phyloP scores from a whole-genome alignment of 176 grass and related monocot genomes.

The Aegilops speltoides region DNA sequence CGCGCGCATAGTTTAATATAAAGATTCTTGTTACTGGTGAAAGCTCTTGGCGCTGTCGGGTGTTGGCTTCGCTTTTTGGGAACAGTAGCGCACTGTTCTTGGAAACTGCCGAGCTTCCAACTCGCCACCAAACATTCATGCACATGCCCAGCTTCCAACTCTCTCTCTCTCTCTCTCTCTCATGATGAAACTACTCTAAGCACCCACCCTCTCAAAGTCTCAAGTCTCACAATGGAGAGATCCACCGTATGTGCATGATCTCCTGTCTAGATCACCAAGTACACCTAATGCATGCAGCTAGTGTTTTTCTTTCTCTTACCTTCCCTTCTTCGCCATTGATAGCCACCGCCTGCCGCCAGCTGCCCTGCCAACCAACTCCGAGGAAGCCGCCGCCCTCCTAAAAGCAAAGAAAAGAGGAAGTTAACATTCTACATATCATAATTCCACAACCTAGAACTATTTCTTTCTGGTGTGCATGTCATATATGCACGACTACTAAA shows the following conservation, averaged over 20 bases:
- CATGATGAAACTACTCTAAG: neutral
- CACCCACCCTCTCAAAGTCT: constrained; percentile 37
- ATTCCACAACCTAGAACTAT: neutral
- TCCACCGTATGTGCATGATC: neutral
- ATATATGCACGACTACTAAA: neutral
- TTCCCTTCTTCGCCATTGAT: constrained; percentile 26
- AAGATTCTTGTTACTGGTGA: constrained; percentile 12
- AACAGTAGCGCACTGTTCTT: constrained; percentile 38
- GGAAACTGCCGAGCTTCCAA: constrained; percentile 45
- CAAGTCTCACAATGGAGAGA: constrained; percentile 3
- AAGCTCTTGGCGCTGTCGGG: constrained; percentile 2
- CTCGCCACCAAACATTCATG: neutral
- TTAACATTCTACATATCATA: neutral
- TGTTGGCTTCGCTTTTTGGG: constrained; percentile 14
- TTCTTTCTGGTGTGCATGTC: neutral
- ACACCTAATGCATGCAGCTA: neutral
- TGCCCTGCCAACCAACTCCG: neutral
- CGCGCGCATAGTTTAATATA: neutral
- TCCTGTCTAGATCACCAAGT: neutral
- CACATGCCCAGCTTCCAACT: neutral
- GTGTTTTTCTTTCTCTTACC: neutral
- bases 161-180: neutral
- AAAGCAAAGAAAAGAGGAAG: neutral
- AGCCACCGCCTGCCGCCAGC: constrained; percentile 28
- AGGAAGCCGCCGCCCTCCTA: neutral